Conservation (phyloP, 768 basidiomycete species). For the Leucosporidium yakuticum region DNA sequence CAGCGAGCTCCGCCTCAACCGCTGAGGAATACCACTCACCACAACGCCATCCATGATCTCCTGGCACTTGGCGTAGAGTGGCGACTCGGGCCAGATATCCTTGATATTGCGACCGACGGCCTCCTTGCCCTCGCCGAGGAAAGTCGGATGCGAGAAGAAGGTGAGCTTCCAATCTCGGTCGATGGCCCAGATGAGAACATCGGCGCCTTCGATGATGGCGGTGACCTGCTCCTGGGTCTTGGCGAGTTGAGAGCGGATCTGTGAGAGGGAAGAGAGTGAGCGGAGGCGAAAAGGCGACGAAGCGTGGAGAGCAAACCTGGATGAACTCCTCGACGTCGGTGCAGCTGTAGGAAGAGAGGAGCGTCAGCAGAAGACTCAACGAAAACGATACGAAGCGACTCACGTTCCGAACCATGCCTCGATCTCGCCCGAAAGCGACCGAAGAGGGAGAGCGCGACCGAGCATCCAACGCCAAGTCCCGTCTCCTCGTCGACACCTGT, state of each 20-base stretch:
- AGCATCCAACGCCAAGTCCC: slow-evolving; percentile 33
- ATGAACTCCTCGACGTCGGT: slow-evolving; percentile 36
- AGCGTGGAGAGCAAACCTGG: slow-evolving; percentile 5
- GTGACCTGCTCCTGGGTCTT: slow-evolving; percentile 19
- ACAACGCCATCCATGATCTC: slow-evolving; percentile 17
- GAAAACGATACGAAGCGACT: too few relatives aligned
- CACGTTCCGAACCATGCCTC: background rate
- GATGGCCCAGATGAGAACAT: slow-evolving; percentile 24
- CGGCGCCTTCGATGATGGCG: slow-evolving; percentile 20
- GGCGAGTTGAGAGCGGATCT: slow-evolving; percentile 17
- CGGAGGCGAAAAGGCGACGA: background rate
- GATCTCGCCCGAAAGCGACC: slow-evolving; percentile 26
- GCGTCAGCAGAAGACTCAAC: background rate
- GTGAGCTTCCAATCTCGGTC: slow-evolving; percentile 12
- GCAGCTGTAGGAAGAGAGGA: slow-evolving; percentile 28
- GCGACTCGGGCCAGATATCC: slow-evolving; percentile 2
- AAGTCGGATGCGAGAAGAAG: slow-evolving; percentile 13
- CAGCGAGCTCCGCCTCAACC: background rate
- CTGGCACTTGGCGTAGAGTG: background rate
- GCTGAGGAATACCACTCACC: background rate
- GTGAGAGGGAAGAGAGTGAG: background rate
- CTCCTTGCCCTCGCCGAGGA: background rate
- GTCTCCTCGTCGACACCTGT: slow-evolving; percentile 30
- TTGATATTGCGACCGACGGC: background rate
- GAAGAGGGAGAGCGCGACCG: slow-evolving; percentile 24